Conservation (phyloP, 2,329 filamentous ascomycete species). For the Fusarium sp. region DNA sequence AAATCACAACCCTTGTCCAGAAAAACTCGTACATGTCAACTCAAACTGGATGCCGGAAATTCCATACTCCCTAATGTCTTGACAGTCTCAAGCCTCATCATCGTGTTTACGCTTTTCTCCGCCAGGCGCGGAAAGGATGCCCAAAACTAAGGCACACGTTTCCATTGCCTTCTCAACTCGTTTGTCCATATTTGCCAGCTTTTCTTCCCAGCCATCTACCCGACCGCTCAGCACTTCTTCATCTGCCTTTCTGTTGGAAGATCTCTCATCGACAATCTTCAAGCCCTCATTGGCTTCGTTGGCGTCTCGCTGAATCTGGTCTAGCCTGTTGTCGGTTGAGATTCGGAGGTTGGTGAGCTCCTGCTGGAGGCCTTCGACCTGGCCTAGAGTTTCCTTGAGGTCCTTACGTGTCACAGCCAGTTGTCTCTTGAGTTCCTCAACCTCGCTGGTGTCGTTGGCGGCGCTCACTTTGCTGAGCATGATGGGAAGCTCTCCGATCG, state of each 20-base stretch:
- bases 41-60: too few species aligned
- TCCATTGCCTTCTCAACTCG: not conserved
- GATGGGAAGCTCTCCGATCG: not conserved
- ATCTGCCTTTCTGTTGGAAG: not conserved
- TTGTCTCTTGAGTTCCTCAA: not conserved
- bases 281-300: too few species aligned
- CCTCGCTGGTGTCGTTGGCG: not conserved
- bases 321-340: not conserved
- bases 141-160: not conserved
- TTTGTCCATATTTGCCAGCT: not conserved
- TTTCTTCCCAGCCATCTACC: not conserved
- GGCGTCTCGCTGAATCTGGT: too few species aligned
- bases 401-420: not conserved
- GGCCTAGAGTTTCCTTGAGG: not conserved
- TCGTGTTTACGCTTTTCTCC: not conserved
- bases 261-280: not conserved
- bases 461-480: not conserved
- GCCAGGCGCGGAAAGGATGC: not conserved
- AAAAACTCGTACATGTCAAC: too few species aligned
- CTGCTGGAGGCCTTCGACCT: not conserved
- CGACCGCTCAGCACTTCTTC: not conserved
- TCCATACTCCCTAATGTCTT: not conserved
- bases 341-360: not conserved
- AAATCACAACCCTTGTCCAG: not conserved
- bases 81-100: not conserved